Evolutionary conservation across 495 filamentous ascomycete genomes (phyloP), one percentile per base, ranked within the genome.

Genomic region (Filosporella fistucella): DNA sequence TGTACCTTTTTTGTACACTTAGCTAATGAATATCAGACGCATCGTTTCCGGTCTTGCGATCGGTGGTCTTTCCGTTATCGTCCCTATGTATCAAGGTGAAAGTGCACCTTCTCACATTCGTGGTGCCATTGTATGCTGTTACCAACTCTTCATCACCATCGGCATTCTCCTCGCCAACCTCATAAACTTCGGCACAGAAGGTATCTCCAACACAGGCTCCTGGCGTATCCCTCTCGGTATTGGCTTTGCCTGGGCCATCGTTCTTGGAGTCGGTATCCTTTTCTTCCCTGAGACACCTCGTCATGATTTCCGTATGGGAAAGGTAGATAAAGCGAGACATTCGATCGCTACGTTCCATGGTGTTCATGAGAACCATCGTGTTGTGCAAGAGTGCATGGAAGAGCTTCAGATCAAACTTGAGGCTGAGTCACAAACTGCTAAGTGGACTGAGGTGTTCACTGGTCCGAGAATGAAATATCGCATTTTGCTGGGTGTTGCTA

Each of bases 101-200:
- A 77, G 17, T 7, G 20, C 75, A 46, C 83, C 83, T 28, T 54
- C 64, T 39, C 77, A 81, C 55, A 72, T 87, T 49, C 80, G 82
- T 53, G 82, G 81, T 61, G 68, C 82, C 39, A 72, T 86, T 52
- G 73, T 85, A 52, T 78, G 73, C 43, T 40, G 37, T 33, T 91
- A 91, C 70, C 88, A 91, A 69, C 77, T 94, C 23, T 89, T 91
- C 68, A 85, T 91, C 61, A 88, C 88, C 33, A 71, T 89, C 48
- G 88, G 88, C 51, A 91, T 91, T 67, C 86, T 88, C 68, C 75
- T 82, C 42, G 84, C 86, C 52, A 80, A 87, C 65, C 78, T 84
- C 63, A 75, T 91, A 72, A 89, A 91, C 65, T 91, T 72, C 60
- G 88, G 86, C 36, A 89, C 87, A 18, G 55, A 77, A 16, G 65